Conservation (phyloP, 2,329 filamentous ascomycete genomes). For the Fusarium chuoi region DNA sequence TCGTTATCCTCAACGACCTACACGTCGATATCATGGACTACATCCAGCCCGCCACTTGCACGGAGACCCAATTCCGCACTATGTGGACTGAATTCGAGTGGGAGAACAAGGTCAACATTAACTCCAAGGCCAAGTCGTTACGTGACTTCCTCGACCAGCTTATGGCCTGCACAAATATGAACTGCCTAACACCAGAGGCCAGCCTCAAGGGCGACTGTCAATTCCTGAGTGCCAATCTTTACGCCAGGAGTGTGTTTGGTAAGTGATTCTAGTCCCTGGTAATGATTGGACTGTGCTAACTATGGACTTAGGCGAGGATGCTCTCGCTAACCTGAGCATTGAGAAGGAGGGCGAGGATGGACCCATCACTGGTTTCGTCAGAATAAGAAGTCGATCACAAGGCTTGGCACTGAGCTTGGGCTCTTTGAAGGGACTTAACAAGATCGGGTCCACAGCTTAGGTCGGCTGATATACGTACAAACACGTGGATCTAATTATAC, state of each 20-base stretch:
- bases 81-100: slow-evolving; percentile 99
- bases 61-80: slow-evolving; percentile 97
- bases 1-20: slow-evolving; percentile 97
- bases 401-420: slow-evolving; percentile 93
- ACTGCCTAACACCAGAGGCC: slow-evolving; percentile 93
- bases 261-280: slow-evolving; percentile 57
- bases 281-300: slow-evolving; percentile 37
- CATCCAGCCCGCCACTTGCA: slow-evolving; percentile 96
- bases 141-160: slow-evolving; percentile 92
- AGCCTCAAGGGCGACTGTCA: slow-evolving; percentile 97
- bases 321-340: slow-evolving; percentile 95
- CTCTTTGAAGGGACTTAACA: slow-evolving; percentile 93
- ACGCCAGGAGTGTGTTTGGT: slow-evolving; percentile 98
- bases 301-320: slow-evolving; percentile 84
- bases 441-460: slow-evolving; percentile 64
- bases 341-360: slow-evolving; percentile 97
- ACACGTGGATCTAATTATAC: slow-evolving; percentile 22
- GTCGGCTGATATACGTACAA: slow-evolving; percentile 13
- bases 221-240: slow-evolving; percentile 96
- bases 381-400: slow-evolving; percentile 97
- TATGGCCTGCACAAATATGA: slow-evolving; percentile 99
- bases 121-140: slow-evolving; percentile 92
- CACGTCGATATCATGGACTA: slow-evolving; percentile 99
- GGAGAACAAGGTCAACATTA: slow-evolving; percentile 99
- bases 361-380: slow-evolving; percentile 94